Base-by-base conservation (phyloP, 1,139 yeast genomes). In the Lodderomyces pseudojiufengensis region DNA sequence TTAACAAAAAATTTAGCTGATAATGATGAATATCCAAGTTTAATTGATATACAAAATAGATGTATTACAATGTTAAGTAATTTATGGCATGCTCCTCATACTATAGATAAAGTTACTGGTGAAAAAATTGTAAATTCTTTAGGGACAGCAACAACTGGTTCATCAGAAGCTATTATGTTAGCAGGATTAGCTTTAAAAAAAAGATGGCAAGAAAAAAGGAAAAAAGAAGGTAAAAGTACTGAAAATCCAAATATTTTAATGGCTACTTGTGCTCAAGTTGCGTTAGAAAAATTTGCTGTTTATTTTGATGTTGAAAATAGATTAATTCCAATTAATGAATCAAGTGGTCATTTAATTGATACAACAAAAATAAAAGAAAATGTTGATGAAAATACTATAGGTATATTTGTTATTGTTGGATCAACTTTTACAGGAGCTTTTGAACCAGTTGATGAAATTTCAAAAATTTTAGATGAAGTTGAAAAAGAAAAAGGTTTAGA, bases 211-310 rank as follows among this genome's bases (percentile, higher is more conserved):
- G 76, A 69, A 29, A 73, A 66, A 47, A 77, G 80, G 51, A 70
- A 62, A 52, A 78, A 68, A 4, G 66, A 66, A 21, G 90, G 90
- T 7, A 76, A 76, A 47, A 70, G 82, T 28, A 63, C 60, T 35
- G 75, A 65, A 29, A 76, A 75, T 42, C 97, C 97, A 41, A 88
- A 88, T 60, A 85, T 88, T 51, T 65, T 88, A 45, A 87, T 88
- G 96, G 95, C 96, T n/a, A 70, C 92, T 27, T 86, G 92, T 60
- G 95, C 94, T 34, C 97, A 88, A 61, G 97, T 88, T 33, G 96
- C 96, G 0, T 70, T 88, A 52, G 97, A 88, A 63, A 88, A 88
- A 63, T 88, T 88, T 65, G 96, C 97, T 20, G 71, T 94, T 36
- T 88, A 88, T 62, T 88, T 88, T 61, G 97, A 88, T 50, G 96